A percentile compares a stretch with the other conserved stretches of the same genome.
These are phyloP conservation scores for Adansonia digitata DNA, from an alignment of 345 rosid species.

Conservation along the genomic window DNA sequence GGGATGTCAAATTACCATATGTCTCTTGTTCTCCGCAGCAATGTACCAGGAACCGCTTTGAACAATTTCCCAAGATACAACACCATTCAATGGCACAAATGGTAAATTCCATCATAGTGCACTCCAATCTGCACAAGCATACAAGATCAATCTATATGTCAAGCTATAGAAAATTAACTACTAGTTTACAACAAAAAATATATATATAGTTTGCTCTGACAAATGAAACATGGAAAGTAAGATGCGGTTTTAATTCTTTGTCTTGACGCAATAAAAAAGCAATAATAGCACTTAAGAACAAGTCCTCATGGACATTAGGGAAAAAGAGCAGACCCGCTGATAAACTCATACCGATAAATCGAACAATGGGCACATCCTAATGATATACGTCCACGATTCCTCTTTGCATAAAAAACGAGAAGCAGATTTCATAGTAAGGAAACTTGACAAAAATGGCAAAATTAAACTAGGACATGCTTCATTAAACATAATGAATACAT, in stretches of 20 bases:
- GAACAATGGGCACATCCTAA: background rate
- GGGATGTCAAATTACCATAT: conserved; percentile 41
- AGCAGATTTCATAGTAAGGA: background rate
- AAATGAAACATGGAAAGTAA: background rate
- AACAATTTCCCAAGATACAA: conserved; percentile 66
- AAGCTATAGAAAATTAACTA: background rate
- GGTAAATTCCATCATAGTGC: conserved; percentile 25
- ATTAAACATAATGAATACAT: background rate
- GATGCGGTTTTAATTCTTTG: background rate
- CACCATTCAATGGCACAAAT: conserved; percentile 92
- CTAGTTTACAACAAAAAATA: background rate
- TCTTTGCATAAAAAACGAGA: background rate
- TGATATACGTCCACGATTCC: background rate
- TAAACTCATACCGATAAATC: background rate
- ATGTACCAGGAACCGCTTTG: conserved; percentile 86
- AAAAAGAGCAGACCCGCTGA: background rate
- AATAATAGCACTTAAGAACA: background rate
- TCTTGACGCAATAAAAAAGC: background rate
- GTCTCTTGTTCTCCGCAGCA: conserved; percentile 66
- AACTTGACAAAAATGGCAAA: background rate
- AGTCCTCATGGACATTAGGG: background rate
- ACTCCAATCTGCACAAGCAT: conserved; percentile 56
- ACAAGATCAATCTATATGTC: background rate
- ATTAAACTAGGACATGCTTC: background rate
- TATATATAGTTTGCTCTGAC: background rate